These are phyloP conservation scores for Eryngium alpinum DNA, from an alignment of 140 eudicot species.

Conservation along the genomic window DNA sequence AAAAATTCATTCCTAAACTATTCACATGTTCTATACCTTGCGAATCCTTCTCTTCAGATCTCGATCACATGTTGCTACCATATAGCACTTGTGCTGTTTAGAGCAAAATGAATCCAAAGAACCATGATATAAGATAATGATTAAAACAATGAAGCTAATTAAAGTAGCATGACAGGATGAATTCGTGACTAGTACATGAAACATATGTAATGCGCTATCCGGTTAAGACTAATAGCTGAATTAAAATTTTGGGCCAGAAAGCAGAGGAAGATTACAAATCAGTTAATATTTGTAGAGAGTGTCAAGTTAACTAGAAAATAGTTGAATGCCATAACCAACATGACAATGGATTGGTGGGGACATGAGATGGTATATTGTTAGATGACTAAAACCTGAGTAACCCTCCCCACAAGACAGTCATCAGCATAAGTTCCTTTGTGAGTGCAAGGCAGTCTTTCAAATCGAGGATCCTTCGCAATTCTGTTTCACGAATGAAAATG, in stretches of 20 bases:
- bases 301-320: too few relatives aligned
- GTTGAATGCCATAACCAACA: not conserved
- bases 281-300: not conserved
- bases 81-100: slow-evolving; percentile 94
- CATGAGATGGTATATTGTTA: not conserved
- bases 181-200: not conserved
- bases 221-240: not conserved
- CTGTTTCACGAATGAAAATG: slow-evolving; percentile 32
- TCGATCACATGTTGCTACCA: slow-evolving; percentile 99
- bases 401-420: slow-evolving; percentile 94
- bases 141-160: not conserved
- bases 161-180: not conserved
- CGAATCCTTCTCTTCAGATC: slow-evolving; percentile 93
- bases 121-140: not conserved
- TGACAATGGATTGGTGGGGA: not conserved
- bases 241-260: not conserved
- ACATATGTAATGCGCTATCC: not conserved
- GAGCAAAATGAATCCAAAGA: not conserved
- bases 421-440: slow-evolving; percentile 99
- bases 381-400: slow-evolving; percentile 62
- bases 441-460: slow-evolving; percentile 94
- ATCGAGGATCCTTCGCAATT: slow-evolving; percentile 97
- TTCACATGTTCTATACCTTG: slow-evolving; percentile 42
- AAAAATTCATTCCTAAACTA: not conserved
- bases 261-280: not conserved